Percentiles rank a stretch among this genome's conserved stretches.
Conservation (phyloP, 768 basidiomycete species). For the Podaxis sp. region DNA sequence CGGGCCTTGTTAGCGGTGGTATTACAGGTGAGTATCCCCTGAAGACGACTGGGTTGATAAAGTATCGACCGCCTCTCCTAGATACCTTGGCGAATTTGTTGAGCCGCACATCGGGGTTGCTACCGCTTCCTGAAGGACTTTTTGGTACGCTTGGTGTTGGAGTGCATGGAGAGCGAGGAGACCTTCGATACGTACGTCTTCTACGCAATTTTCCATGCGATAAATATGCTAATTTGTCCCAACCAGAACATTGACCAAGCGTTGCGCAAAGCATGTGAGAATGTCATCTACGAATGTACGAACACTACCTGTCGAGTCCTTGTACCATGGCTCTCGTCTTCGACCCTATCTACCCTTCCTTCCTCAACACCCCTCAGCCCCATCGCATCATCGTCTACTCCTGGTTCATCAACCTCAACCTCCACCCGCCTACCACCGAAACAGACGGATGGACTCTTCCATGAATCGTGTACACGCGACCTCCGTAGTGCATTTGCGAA, state of each 20-base stretch:
- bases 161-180: slow-evolving; percentile 45
- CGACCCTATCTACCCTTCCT: slow-evolving; percentile 19
- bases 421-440: slow-evolving; percentile 10
- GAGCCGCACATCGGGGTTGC: slow-evolving; percentile 52
- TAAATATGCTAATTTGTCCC: not conserved
- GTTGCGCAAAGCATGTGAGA: slow-evolving; percentile 81
- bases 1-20: slow-evolving; percentile 27
- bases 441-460: slow-evolving; percentile 32
- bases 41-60: not conserved
- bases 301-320: slow-evolving; percentile 55
- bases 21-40: slow-evolving; percentile 45
- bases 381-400: not conserved
- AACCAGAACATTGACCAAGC: slow-evolving; percentile 80
- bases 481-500: slow-evolving; percentile 50
- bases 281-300: slow-evolving; percentile 65
- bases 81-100: slow-evolving; percentile 59
- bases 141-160: slow-evolving; percentile 70
- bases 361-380: slow-evolving; percentile 3
- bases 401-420: slow-evolving; percentile 4
- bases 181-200: slow-evolving; percentile 59
- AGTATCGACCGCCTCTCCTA: slow-evolving; percentile 16
- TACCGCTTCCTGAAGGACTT: slow-evolving; percentile 53
- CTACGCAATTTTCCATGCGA: not conserved
- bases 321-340: slow-evolving; percentile 57
- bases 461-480: slow-evolving; percentile 48